These are phyloP conservation scores for Lactarius psammicola DNA, from an alignment of 768 basidiomycete species.

Conservation along the genomic window DNA sequence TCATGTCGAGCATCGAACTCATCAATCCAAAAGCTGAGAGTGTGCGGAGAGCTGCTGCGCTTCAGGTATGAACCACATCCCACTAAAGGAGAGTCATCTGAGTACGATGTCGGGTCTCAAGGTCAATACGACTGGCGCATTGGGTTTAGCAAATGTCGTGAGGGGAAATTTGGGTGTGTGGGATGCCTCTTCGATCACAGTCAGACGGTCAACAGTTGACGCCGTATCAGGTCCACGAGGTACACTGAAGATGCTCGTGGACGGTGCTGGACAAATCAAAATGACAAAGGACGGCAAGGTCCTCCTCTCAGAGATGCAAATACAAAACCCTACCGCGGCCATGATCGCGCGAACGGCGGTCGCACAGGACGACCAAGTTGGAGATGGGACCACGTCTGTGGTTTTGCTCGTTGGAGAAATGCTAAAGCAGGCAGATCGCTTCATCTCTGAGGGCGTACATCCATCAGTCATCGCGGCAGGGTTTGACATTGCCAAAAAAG, in stretches of 20 bases:
- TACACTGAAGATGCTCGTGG: constrained; percentile 99
- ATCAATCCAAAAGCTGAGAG: constrained; percentile 97
- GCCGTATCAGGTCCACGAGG: constrained; percentile 78
- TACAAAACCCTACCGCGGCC: constrained; percentile 97
- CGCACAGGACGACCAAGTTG: constrained; percentile 98
- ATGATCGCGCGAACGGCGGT: constrained; percentile 99
- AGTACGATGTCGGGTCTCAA: constrained; percentile 36
- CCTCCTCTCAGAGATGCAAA: constrained; percentile 98
- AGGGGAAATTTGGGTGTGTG: constrained; percentile 89
- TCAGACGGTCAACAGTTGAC: constrained; percentile 7
- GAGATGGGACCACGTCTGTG: constrained; percentile 97
- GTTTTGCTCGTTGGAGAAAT: constrained; percentile 94
- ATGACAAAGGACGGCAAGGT: constrained; percentile 99
- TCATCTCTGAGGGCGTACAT: constrained; percentile 97
- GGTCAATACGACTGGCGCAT: constrained; percentile 92
- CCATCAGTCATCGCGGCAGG: constrained; percentile 94
- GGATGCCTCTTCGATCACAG: constrained; percentile 19
- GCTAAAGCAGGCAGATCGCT: constrained; percentile 96
- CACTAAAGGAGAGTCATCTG: constrained; percentile 23
- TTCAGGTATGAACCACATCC: constrained; percentile 62
- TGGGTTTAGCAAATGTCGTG: constrained; percentile 96
- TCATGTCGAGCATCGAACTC: constrained; percentile 76
- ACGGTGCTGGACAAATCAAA: constrained; percentile 97
- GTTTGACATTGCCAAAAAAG: constrained; percentile 97
- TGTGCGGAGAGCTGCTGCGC: constrained; percentile 82